Base-by-base conservation (phyloP, 2,329 filamentous ascomycete species). In the Calycina herbarum region DNA sequence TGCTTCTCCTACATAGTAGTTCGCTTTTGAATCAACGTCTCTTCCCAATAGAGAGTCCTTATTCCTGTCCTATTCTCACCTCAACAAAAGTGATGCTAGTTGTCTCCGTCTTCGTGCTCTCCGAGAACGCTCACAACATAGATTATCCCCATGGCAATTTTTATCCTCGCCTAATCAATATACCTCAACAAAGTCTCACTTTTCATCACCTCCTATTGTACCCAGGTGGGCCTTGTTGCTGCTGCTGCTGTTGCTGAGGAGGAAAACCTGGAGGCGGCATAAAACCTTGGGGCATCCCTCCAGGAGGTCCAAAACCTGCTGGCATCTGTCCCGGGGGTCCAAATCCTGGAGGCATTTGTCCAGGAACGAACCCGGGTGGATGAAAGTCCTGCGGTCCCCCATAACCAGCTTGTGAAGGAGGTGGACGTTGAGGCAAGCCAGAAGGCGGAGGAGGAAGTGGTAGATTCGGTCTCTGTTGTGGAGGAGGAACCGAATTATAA, bases 391-490 rank as follows among this genome's bases (percentile, higher is more conserved):
- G 82, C 15, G 85, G 88, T 10, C 89, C 89, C 54, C 89, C 89
- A 74, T 90, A 91, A 1, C 87, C 88, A 60, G 81, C 87, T 72
- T 89, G 86, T 17, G 83, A 86, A 20, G 88, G 87, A 3, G 90
- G 90, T n/a, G 90, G 90, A 48, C 89, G 81, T 65, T 89, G 87
- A 48, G 90, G 89, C 31, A 82, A 69, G 1, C 80, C 80, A 0
- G 82, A 79, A 63, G 77, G 79, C 20, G 85, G 83, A 40, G 87
- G 85, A 59, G 87, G 85, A 15, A 85, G 83, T 15, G 89, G 83
- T 35, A 86, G 82, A 64, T 81, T 78, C 48, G 75, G 73, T 57
- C 74, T 68, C 59, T 71, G 72, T 29, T 73, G 73, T 29, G 75
- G 73, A n/a, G 76, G 72, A 13, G 76, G 75, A 17, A 73, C 74